These are phyloP conservation scores for Trypanosomatidae sp. DNA, from an alignment of 208 protist genomes.

Conservation along the genomic window DNA sequence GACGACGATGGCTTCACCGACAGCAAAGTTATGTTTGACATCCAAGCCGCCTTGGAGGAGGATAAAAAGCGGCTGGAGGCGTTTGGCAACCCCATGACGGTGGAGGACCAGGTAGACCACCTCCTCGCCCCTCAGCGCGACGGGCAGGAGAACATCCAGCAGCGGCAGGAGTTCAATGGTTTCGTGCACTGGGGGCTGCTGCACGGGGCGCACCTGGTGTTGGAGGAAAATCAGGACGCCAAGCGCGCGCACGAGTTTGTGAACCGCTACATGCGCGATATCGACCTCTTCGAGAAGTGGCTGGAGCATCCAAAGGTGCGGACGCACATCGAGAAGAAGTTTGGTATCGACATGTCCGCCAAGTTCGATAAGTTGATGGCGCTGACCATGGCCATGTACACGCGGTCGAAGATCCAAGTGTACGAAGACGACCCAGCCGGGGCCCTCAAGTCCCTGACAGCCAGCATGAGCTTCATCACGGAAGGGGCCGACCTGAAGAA, in stretches of 20 bases:
- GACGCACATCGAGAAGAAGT: constrained; percentile 88
- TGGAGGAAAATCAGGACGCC: constrained; percentile 86
- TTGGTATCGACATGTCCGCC: constrained; percentile 77
- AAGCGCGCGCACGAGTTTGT: constrained; percentile 88
- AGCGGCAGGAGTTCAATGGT: constrained; percentile 88
- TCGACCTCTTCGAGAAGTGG: constrained; percentile 91
- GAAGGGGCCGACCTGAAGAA: constrained; percentile 68
- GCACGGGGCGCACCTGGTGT: constrained; percentile 83
- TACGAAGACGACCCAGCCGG: constrained; percentile 86
- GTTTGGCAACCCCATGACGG: constrained; percentile 85
- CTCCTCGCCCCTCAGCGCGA: constrained; percentile 82
- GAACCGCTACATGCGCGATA: constrained; percentile 90
- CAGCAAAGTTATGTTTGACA: constrained; percentile 76
- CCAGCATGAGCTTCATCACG: constrained; percentile 65
- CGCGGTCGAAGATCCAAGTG: constrained; percentile 85
- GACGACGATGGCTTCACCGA: constrained; percentile 86
- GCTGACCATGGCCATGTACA: constrained; percentile 87
- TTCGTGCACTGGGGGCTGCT: constrained; percentile 90
- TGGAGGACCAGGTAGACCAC: constrained; percentile 87
- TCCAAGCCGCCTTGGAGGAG: constrained; percentile 81
- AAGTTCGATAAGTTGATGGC: constrained; percentile 91
- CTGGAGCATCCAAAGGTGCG: constrained; percentile 89
- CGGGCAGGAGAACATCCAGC: constrained; percentile 77
- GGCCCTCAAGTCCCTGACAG: constrained; percentile 86
- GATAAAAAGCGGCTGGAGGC: constrained; percentile 84